Base-by-base conservation (phyloP, 2,329 filamentous ascomycete species). In the Xylariaceae sp. region DNA sequence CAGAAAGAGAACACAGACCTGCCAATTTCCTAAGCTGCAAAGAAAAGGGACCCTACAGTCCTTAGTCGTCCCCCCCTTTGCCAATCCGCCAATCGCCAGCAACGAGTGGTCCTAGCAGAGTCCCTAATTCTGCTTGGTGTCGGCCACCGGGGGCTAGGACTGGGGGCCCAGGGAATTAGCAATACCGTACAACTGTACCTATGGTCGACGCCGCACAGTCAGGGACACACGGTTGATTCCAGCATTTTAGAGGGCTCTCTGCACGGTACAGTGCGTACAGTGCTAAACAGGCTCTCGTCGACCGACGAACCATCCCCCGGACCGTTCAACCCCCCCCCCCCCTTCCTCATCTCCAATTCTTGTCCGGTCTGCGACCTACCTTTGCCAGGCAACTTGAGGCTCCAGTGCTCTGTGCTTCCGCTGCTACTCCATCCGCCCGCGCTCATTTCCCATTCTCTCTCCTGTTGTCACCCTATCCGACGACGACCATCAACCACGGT, bases 21-120 rank as follows among this genome's bases (percentile, higher is more conserved):
- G 22, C 57, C 61, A 64, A 65, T 65, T 66, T 66, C 62, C 63
- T 62, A 63, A n/a, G 61, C 58, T 59, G 63, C 60, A 62, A 56
- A 55, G 53, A 55, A 51, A 47, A 52, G 58, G n/a, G 56, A 54
- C 63, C 60, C 22, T 28, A 28, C 22, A 28, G 22, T 7, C 22
- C 22, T 57, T 60, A 54, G 51, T 51, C 53, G 58, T 48, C 55
- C 51, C 53, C 59, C 58, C 59, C 53, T 56, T 57, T 56, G 53
- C 50, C 48, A n/a, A 18, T 13, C 10, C 14, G 31, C 56, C 56
- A 59, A 59, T 57, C 49, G 49, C n/a, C 14, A 28, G 2, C 47
- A 12, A 22, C 16, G 40, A 31, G 42, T 28, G 46, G 19, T 9
- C 47, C 22, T 51, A 40, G 22, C 33, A 47, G 47, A 51, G 55